These are phyloP conservation scores for Lecanicillium sp. DNA, from an alignment of 2,329 filamentous ascomycete genomes.

Conservation along the genomic window DNA sequence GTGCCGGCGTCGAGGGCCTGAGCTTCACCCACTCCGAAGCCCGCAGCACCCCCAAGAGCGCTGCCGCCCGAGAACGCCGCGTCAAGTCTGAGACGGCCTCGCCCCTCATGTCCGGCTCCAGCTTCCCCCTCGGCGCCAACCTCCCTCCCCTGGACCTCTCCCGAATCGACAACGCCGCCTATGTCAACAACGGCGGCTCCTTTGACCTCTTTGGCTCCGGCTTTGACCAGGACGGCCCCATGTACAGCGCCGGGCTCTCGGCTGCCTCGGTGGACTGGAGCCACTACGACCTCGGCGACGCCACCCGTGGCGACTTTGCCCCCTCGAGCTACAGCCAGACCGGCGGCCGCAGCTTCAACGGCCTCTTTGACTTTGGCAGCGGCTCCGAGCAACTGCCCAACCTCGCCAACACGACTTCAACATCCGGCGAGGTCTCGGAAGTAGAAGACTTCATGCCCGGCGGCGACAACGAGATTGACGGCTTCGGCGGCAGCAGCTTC, in stretches of 20 bases:
- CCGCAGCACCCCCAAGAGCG: conserved; percentile 29
- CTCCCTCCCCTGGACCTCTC: conserved; percentile 55
- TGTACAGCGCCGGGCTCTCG: conserved; percentile 57
- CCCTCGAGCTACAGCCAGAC: conserved; percentile 51
- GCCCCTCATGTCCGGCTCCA: conserved; percentile 45
- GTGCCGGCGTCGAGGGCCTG: conserved; percentile 36
- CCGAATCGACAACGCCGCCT: conserved; percentile 45
- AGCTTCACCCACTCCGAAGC: conserved; percentile 34
- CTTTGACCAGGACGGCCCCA: conserved; percentile 47
- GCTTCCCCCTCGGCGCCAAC: conserved; percentile 46
- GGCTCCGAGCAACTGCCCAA: conserved; percentile 50
- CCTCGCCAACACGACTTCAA: conserved; percentile 52
- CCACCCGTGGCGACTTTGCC: conserved; percentile 40
- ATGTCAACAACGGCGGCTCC: conserved; percentile 36
- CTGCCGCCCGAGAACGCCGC: conserved; percentile 41
- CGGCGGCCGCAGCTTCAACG: conserved; percentile 43
- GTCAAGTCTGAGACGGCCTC: conserved; percentile 58
- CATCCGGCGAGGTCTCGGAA: conserved; percentile 62
- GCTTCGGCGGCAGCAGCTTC: conserved; percentile 41
- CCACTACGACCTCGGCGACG: conserved; percentile 41
- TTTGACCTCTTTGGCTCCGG: conserved; percentile 49
- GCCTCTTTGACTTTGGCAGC: conserved; percentile 44
- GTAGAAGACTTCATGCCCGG: conserved; percentile 53
- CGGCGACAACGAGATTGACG: conserved; percentile 42
- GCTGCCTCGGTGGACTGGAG: conserved; percentile 44